These are phyloP conservation scores for Aleurites moluccanus DNA, from an alignment of 441 rosid species.

Conservation along the genomic window DNA sequence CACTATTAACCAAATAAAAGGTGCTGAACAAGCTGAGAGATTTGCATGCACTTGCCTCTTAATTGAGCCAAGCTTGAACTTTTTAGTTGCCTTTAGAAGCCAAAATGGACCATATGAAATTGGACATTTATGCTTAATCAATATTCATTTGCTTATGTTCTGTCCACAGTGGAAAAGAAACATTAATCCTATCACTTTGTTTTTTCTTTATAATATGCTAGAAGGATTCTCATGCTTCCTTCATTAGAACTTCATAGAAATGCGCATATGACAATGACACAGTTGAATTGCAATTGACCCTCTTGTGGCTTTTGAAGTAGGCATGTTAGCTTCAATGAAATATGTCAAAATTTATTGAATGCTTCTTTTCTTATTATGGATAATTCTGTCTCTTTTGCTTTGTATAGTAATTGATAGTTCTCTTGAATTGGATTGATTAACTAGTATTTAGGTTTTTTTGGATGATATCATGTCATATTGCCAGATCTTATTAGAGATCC, in stretches of 20 bases:
- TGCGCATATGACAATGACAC: neutral
- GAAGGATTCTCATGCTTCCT: neutral
- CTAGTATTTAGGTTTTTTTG: neutral
- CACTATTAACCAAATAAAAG: neutral
- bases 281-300: neutral
- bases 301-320: neutral
- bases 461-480: neutral
- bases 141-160: neutral
- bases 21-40: neutral
- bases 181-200: neutral
- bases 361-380: neutral
- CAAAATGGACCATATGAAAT: neutral
- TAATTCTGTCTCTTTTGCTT: neutral
- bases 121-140: neutral
- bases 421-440: neutral
- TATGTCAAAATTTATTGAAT: neutral
- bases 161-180: neutral
- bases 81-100: neutral
- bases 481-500: neutral
- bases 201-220: neutral
- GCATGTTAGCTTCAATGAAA: neutral
- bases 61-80: neutral
- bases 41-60: slow-evolving; percentile 1
- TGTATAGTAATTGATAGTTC: neutral
- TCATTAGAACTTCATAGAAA: neutral